Conservation (phyloP, 441 rosid species). For the Metrosideros polymorpha region DNA sequence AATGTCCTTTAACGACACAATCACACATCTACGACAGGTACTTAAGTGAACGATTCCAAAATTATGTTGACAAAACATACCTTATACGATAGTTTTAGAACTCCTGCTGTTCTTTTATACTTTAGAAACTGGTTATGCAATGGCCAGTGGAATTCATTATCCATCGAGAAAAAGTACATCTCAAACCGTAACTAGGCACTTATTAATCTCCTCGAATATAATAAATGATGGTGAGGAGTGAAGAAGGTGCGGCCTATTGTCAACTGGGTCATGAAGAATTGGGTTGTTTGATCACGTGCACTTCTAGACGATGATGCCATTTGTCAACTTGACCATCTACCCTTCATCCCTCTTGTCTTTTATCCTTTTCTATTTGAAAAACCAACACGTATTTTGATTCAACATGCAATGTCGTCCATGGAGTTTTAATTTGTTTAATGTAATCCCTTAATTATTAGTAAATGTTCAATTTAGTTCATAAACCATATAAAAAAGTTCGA, state of each 20-base stretch:
- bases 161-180: background rate
- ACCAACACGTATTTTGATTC: background rate
- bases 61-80: background rate
- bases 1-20: background rate
- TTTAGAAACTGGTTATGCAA: background rate
- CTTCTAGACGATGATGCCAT: background rate
- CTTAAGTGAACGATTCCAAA: background rate
- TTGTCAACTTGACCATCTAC: background rate
- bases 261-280: background rate
- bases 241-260: background rate
- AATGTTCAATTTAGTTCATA: accelerated
- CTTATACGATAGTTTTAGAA: background rate
- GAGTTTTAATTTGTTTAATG: background rate
- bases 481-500: background rate
- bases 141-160: background rate
- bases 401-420: accelerated
- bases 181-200: background rate
- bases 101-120: background rate
- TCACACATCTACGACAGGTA: background rate
- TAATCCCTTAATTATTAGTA: accelerated
- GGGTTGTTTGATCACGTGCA: background rate
- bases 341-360: background rate
- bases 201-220: background rate
- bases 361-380: background rate
- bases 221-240: background rate